Percentiles rank a stretch among this genome's conserved stretches.
These are phyloP conservation scores for Ogataea philodendri DNA, from an alignment of 805 yeast species.

Conservation along the genomic window DNA sequence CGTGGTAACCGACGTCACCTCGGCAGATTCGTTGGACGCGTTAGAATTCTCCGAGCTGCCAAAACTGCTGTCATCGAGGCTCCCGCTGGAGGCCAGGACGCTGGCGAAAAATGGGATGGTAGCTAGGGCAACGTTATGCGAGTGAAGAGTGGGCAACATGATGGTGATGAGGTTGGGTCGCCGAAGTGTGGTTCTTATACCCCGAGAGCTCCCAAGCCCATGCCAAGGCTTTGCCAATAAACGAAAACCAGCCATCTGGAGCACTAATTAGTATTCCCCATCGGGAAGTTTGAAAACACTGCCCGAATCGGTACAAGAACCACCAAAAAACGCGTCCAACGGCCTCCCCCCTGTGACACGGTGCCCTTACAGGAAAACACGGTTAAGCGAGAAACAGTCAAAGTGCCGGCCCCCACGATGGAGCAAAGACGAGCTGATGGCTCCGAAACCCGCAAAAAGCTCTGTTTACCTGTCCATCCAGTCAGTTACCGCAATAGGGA, in stretches of 20 bases:
- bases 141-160: conserved; percentile 15
- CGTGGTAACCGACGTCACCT: conserved; percentile 3
- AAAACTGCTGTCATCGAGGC: conserved; percentile 15
- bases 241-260: conserved; percentile 22
- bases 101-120: conserved; percentile 12
- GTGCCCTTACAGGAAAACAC: conserved; percentile 3
- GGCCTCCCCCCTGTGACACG: conserved; percentile 10
- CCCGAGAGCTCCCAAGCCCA: background rate
- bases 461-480: background rate
- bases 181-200: conserved; percentile 9
- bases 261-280: conserved; percentile 15
- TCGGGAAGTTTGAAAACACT: conserved; percentile 17
- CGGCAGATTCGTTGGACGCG: too few relatives aligned
- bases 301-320: conserved; percentile 3
- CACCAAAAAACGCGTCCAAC: conserved; percentile 1
- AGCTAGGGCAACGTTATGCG: conserved; percentile 14
- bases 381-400: conserved; percentile 1
- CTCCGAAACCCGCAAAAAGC: background rate
- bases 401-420: too few relatives aligned
- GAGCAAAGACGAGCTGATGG: too few relatives aligned
- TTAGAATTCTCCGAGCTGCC: background rate
- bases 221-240: conserved; percentile 6
- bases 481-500: background rate
- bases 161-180: too few relatives aligned
- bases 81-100: conserved; percentile 16